phyloP scores from a whole-genome alignment of 257 asterid species.

The Coffea eugenioides region DNA sequence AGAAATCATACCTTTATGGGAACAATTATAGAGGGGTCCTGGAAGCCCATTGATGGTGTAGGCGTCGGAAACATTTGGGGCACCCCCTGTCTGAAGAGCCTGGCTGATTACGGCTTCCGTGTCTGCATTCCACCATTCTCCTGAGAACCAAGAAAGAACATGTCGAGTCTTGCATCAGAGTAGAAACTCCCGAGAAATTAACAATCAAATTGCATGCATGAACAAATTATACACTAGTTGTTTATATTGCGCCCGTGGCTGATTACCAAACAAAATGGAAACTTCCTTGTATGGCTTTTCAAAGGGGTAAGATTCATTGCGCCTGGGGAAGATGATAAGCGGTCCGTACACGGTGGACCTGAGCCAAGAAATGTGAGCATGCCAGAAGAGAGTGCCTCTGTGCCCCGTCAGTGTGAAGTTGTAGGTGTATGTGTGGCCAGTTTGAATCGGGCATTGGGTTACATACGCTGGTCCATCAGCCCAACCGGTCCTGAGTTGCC shows the following conservation, averaged over 20 bases:
- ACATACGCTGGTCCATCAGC: slow-evolving; percentile 68
- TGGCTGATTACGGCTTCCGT: slow-evolving; percentile 64
- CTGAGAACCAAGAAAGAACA: slow-evolving; percentile 21
- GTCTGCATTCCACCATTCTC: slow-evolving; percentile 76
- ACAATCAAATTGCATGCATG: neutral
- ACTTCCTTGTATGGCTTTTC: slow-evolving; percentile 60
- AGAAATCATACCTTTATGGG: slow-evolving; percentile 45
- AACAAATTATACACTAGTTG: neutral
- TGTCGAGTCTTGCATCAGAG: no score
- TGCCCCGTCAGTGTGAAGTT: slow-evolving; percentile 72
- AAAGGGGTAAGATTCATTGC: slow-evolving; percentile 61
- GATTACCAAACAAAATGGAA: slow-evolving; percentile 53
- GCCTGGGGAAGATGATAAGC: slow-evolving; percentile 51
- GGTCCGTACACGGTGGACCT: slow-evolving; percentile 65
- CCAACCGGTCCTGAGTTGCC: slow-evolving; percentile 66
- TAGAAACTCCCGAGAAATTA: neutral
- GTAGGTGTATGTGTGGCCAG: slow-evolving; percentile 48
- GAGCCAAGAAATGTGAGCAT: slow-evolving; percentile 67
- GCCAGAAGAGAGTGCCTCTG: slow-evolving; percentile 73
- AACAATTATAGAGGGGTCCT: slow-evolving; percentile 66
- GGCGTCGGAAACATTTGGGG: slow-evolving; percentile 70
- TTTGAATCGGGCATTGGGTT: slow-evolving; percentile 70
- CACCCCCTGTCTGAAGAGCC: slow-evolving; percentile 62
- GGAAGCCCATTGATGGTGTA: slow-evolving; percentile 77
- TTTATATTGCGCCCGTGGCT: neutral